Evolutionary conservation across 768 basidiomycete species (phyloP).

Genomic region (Naganishia onofrii): DNA sequence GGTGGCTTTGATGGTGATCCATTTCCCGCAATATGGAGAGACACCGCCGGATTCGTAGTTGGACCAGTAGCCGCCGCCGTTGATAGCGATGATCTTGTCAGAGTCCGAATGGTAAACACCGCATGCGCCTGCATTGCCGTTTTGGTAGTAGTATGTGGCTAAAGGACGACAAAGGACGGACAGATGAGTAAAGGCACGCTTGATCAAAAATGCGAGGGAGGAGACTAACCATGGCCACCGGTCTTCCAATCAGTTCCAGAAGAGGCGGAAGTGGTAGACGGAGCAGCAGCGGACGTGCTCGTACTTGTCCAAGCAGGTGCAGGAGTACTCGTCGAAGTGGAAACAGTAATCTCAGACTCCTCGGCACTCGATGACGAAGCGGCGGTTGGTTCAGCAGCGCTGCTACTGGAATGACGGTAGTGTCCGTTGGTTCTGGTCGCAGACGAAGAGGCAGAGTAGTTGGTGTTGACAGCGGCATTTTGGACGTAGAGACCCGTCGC

Average conservation of each 20-base stretch:
- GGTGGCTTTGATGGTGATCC: slow-evolving; percentile 59
- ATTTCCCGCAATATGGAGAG: slow-evolving; percentile 63
- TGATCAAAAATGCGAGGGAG: slow-evolving; percentile 10
- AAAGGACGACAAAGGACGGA: slow-evolving; percentile 37
- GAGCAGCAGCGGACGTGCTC: slow-evolving; percentile 16
- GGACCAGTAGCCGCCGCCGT: slow-evolving; percentile 54
- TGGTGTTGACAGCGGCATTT: slow-evolving; percentile 31
- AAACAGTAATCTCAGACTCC: slow-evolving; percentile 2
- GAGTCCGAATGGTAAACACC: slow-evolving; percentile 63
- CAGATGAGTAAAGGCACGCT: slow-evolving; percentile 31
- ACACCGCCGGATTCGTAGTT: slow-evolving; percentile 57
- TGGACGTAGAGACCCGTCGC: slow-evolving; percentile 22
- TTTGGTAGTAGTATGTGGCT: slow-evolving; percentile 65
- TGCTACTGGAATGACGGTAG: background rate
- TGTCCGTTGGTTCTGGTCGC: slow-evolving; percentile 25
- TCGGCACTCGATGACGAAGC: slow-evolving; percentile 27
- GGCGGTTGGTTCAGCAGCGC: slow-evolving; percentile 7
- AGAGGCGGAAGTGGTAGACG: slow-evolving; percentile 32
- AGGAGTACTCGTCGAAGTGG: slow-evolving; percentile 14
- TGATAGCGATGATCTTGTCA: slow-evolving; percentile 53
- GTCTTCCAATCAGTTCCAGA: slow-evolving; percentile 30
- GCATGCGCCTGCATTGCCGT: slow-evolving; percentile 75
- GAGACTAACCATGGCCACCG: slow-evolving; percentile 13
- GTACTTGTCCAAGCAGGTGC: slow-evolving; percentile 10
- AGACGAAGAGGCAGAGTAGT: slow-evolving; percentile 29